Base-by-base conservation (phyloP, 2,329 filamentous ascomycete species). In the Ceratocystis ficicola region DNA sequence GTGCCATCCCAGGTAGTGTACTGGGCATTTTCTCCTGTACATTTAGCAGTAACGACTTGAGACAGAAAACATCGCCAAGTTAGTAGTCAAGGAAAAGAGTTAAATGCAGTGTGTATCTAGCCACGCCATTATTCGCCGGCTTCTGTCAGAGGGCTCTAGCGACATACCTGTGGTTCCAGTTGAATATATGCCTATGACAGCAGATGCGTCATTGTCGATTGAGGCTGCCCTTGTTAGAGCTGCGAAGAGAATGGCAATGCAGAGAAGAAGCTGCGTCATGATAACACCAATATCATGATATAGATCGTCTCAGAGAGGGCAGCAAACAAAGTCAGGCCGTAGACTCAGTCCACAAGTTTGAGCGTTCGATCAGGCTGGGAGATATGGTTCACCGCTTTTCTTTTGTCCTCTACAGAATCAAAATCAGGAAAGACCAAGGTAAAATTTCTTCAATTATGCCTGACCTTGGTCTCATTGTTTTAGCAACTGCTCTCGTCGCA, bases 1-100 rank as follows among this genome's bases (percentile, higher is more conserved):
- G 65, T 66, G 10, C 62, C 62, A 41, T 66, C 65, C 65, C 65
- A 66, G 22, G 65, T 63, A 15, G 61, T 66, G 52, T 66, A 66
- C 25, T 66, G 50, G 28, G 61, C 61, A n/a, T n/a, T 46, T 5
- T 55, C 20, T 2, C 62, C 62, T 41, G 65, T 60, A 52, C 65
- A 66, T 30, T 25, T 57, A 7, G 65, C 65, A 15, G 65, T 66
- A 7, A 66, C 48, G 36, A 48, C 65, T 66, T 41, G 44, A 22
- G 1, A 30, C 6, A 2, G 28, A 17, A 32, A 25, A 57, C 17
- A n/a, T 5, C 10, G 12, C n/a, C 10, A 25, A 28, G 25, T 48
- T 61, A 46, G 57, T 62, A 10, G 12, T 41, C 36, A 41, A 15
- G 36, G 36, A 41, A 41, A 15, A 41, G 36, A 41, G 36, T 41